Conservation (phyloP, 371 early-diverging fungal genomes). For the Fennellomyces sp. region DNA sequence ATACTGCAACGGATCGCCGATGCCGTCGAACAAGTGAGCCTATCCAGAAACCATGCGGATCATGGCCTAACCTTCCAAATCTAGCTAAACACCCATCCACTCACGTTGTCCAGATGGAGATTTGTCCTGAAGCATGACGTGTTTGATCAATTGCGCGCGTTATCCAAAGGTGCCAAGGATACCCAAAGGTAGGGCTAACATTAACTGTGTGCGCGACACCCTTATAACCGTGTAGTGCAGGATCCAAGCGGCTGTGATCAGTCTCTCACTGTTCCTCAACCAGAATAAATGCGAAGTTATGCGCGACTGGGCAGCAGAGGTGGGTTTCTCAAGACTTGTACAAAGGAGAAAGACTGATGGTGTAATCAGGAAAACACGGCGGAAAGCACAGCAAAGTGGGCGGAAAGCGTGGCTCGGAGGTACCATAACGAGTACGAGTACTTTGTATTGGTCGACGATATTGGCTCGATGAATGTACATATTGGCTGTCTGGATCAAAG, state of each 20-base stretch:
- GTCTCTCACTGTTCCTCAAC: background rate
- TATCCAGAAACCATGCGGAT: background rate
- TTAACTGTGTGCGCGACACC: background rate
- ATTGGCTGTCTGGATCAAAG: background rate
- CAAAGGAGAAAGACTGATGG: background rate
- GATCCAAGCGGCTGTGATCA: background rate
- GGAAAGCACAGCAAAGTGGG: background rate
- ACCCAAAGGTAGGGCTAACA: background rate
- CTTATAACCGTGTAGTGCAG: background rate
- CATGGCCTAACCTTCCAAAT: background rate
- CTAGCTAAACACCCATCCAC: constrained; percentile 9
- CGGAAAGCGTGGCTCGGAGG: background rate
- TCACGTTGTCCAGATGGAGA: constrained; percentile 6
- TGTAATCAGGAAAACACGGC: background rate
- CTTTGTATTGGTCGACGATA: constrained; percentile 29
- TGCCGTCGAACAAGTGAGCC: background rate
- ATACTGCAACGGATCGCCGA: background rate
- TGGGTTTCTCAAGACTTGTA: background rate
- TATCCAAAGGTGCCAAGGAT: background rate
- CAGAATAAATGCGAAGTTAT: constrained; percentile 6
- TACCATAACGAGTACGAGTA: background rate
- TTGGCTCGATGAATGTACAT: background rate
- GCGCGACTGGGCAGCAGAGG: constrained; percentile 9
- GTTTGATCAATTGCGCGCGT: background rate
- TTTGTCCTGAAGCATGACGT: constrained; percentile 8